Conservation (phyloP, 2,329 filamentous ascomycete genomes). For the Trichoderma pleuroti region DNA sequence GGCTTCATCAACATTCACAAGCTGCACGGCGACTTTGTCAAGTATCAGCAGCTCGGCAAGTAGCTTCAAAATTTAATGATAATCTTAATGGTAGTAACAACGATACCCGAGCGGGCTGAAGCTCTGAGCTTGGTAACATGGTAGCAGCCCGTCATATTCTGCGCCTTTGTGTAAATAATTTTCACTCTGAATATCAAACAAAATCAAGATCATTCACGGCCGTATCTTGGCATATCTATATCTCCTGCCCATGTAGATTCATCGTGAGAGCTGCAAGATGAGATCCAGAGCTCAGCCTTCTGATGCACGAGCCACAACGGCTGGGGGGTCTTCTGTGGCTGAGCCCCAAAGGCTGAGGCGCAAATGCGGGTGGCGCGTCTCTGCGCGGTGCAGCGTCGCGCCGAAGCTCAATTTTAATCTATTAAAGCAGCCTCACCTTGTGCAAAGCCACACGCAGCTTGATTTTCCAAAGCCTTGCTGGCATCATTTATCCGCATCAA, state of each 20-base stretch:
- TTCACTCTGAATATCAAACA: neutral
- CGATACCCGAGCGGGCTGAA: neutral
- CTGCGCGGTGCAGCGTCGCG: slow-evolving; percentile 17
- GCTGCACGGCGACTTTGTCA: slow-evolving; percentile 72
- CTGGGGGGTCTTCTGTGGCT: neutral
- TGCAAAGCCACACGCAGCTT: neutral
- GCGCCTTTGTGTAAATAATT: neutral
- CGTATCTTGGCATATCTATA: neutral
- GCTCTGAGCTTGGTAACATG: neutral
- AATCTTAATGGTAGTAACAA: neutral
- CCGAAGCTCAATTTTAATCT: slow-evolving; percentile 19
- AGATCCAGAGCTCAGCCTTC: neutral
- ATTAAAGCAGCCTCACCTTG: slow-evolving; percentile 10
- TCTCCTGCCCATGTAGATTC: no score
- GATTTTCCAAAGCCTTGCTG: neutral
- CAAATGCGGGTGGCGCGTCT: slow-evolving; percentile 19
- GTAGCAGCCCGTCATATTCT: neutral
- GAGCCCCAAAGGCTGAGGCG: neutral
- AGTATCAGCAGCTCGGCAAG: slow-evolving; percentile 52
- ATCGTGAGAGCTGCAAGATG: neutral
- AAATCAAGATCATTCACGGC: neutral
- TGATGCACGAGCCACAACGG: slow-evolving; percentile 4
- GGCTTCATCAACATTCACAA: slow-evolving; percentile 87
- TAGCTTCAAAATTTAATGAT: neutral
- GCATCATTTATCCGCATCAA: neutral